A percentile compares a stretch with the other conserved stretches of the same genome.
Conservation (phyloP, 2,329 filamentous ascomycete species). For the Tolypocladium endophyticum region DNA sequence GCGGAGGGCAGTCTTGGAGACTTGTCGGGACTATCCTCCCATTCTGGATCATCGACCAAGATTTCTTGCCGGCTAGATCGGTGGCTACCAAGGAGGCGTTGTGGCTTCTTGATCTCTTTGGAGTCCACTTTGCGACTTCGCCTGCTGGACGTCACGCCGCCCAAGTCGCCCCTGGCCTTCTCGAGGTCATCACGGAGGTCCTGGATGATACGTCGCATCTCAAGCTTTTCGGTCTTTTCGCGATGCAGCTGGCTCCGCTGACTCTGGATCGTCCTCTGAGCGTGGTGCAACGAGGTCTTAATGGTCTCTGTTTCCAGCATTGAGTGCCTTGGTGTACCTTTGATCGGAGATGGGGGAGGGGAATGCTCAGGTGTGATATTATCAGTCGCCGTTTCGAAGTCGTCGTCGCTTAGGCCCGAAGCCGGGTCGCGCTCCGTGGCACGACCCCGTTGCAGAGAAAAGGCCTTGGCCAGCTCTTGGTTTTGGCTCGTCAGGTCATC, state of each 20-base stretch:
- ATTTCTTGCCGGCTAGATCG: slow-evolving; percentile 70
- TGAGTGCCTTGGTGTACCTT: slow-evolving; percentile 81
- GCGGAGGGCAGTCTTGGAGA: slow-evolving; percentile 15
- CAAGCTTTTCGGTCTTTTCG: slow-evolving; percentile 97
- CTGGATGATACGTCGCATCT: slow-evolving; percentile 88
- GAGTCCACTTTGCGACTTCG: slow-evolving; percentile 54
- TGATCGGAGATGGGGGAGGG: slow-evolving; percentile 80
- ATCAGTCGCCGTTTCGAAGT: slow-evolving; percentile 55
- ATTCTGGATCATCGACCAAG: slow-evolving; percentile 69
- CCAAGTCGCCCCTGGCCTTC: slow-evolving; percentile 48
- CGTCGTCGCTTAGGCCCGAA: slow-evolving; percentile 49
- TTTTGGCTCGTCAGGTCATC: slow-evolving; percentile 85
- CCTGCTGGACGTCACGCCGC: slow-evolving; percentile 36
- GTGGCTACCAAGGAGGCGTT: slow-evolving; percentile 64
- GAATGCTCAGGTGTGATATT: slow-evolving; percentile 78
- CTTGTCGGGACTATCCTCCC: slow-evolving; percentile 65
- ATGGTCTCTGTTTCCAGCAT: slow-evolving; percentile 93
- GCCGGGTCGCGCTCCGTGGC: slow-evolving; percentile 52
- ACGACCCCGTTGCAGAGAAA: slow-evolving; percentile 62
- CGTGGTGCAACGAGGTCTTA: slow-evolving; percentile 87
- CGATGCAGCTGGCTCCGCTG: slow-evolving; percentile 90
- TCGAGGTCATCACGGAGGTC: slow-evolving; percentile 89
- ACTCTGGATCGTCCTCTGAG: slow-evolving; percentile 92
- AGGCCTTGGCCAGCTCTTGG: slow-evolving; percentile 76
- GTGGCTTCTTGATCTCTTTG: slow-evolving; percentile 68